Evolutionary conservation across 768 basidiomycete genomes (phyloP), one percentile per base, ranked within the genome.

Genomic region (Agrocybe praecox): DNA sequence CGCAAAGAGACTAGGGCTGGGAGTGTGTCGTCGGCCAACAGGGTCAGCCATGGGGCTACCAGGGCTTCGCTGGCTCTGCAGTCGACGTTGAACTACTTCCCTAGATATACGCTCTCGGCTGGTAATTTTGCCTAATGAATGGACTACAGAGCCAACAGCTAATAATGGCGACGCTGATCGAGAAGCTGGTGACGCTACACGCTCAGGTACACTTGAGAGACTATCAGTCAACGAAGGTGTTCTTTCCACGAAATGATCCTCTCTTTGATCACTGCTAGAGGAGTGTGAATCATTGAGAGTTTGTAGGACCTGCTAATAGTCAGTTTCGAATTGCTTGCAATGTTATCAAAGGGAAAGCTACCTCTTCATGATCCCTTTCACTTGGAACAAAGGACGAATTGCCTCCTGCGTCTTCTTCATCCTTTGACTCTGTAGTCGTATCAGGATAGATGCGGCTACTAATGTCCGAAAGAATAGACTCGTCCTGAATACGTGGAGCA

Each of bases 91-190:
- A 26, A 69, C 65, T 56, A 65, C 68, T 43, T 67, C 68, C 10
- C 66, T 61, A 2, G 63, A 67, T 46, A 69, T 66, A 45, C 66
- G 66, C 49, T 67, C 68, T 19, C 68, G 64, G 55, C 66, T 65
- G 29, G 56, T 50, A 3, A 59, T 58, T 34, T 64, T 66, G 24
- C 44, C 47, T 33, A 66, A 45, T 19, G 49, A 48, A 2, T 59
- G 56, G 17, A 48, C 48, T 17, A 53, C 51, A 15, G 49, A 51
- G 22, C 50, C 58, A 12, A 48, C 24, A 15, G 52, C 48, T 19
- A 63, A 53, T 34, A 65, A 50, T 24, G 68, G 68, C 32, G 68
- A 69, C 9, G 55, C 65, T 36, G 63, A 63, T 46, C 57, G 62
- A 12, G 63, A 60, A n/a, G 53, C 50, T 22, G 65, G 65, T 12